Conservation (phyloP, 2,329 filamentous ascomycete genomes). For the Aspergillus luchuensis region DNA sequence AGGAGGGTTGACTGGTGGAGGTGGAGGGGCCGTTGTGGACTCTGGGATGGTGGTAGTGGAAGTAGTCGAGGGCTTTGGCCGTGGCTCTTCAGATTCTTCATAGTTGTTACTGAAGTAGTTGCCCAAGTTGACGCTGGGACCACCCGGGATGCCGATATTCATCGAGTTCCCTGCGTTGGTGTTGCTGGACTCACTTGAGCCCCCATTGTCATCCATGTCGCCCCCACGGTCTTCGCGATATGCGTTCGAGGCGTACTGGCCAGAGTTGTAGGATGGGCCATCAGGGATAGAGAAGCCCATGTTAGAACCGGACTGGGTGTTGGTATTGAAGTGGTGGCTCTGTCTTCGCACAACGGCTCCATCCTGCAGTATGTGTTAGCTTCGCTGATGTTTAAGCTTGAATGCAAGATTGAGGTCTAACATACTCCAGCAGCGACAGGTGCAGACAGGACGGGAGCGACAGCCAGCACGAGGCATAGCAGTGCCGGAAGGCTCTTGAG, state of each 20-base stretch:
- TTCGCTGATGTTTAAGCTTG: conserved; percentile 5
- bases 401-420: not conserved
- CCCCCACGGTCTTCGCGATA: not conserved
- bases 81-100: conserved; percentile 20
- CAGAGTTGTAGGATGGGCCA: conserved; percentile 17
- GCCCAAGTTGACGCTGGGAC: conserved; percentile 26
- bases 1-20: not conserved
- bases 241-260: not conserved
- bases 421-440: conserved; percentile 27
- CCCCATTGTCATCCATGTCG: not conserved
- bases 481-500: conserved; percentile 31
- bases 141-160: conserved; percentile 27
- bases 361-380: not conserved
- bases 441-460: conserved; percentile 33
- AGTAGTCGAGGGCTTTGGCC: not conserved
- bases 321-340: conserved; percentile 3
- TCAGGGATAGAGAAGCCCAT: conserved; percentile 22
- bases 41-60: not conserved
- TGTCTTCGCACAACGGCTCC: not conserved
- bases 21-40: not conserved
- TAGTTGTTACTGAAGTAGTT: conserved; percentile 21
- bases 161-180: conserved; percentile 1
- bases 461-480: conserved; percentile 33
- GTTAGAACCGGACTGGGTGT: conserved; percentile 17
- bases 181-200: not conserved